Percentiles rank a stretch among this genome's conserved stretches.
These are phyloP conservation scores for Urochloa ruziziensis DNA, from an alignment of 176 grass and related monocot species.

Conservation along the genomic window DNA sequence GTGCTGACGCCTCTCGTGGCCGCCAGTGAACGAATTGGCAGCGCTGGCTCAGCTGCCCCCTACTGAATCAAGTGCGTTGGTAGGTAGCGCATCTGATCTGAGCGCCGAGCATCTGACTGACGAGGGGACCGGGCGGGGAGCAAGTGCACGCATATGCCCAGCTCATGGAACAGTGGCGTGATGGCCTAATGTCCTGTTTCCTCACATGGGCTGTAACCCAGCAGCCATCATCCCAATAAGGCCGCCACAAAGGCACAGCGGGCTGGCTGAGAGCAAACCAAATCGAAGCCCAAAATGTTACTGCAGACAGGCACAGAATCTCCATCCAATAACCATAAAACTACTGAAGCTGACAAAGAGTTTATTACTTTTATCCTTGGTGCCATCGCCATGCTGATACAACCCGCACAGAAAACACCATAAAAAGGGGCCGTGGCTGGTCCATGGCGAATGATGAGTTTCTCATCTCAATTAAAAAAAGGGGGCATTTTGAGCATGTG, in stretches of 20 bases:
- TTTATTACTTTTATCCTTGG: background rate
- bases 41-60: no score
- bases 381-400: background rate
- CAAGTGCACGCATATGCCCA: no score
- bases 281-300: background rate
- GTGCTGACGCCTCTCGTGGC: no score
- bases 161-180: no score
- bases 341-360: background rate
- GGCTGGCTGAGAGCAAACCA: background rate
- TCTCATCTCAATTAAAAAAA: background rate
- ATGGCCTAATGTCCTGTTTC: background rate
- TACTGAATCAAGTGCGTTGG: no score
- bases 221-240: no score
- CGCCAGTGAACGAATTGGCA: no score
- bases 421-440: background rate
- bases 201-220: slow-evolving; percentile 4
- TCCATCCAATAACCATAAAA: background rate
- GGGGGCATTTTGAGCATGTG: background rate
- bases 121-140: no score
- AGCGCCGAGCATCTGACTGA: no score
- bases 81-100: no score
- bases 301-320: background rate
- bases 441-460: background rate
- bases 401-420: background rate
- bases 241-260: background rate